These are phyloP conservation scores for Ceriops decandra DNA, from an alignment of 345 rosid species.

Conservation along the genomic window DNA sequence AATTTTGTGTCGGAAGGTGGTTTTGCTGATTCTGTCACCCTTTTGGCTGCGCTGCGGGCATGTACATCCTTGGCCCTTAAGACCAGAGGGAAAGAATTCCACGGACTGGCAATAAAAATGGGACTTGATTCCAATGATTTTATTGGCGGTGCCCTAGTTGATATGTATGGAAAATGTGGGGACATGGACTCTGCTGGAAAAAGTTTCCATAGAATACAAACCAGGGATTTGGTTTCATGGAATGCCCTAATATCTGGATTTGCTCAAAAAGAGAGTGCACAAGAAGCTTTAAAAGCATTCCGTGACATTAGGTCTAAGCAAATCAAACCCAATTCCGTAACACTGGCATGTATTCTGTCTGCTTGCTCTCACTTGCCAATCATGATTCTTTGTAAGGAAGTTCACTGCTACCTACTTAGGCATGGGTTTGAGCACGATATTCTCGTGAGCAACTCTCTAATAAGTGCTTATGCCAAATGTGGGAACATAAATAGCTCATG, in stretches of 20 bases:
- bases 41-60: conserved; percentile 41
- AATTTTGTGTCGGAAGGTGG: conserved; percentile 30
- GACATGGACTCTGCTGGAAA: conserved; percentile 34
- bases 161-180: conserved; percentile 41
- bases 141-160: conserved; percentile 46
- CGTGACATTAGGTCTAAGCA: conserved; percentile 33
- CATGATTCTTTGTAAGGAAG: conserved; percentile 36
- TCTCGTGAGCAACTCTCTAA: conserved; percentile 40
- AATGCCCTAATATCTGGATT: conserved; percentile 46
- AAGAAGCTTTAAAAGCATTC: conserved; percentile 35
- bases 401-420: conserved; percentile 40
- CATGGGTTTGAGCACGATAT: conserved; percentile 26
- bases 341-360: conserved; percentile 42
- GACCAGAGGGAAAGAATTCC: conserved; percentile 36
- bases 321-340: conserved; percentile 36
- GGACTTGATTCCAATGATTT: conserved; percentile 25
- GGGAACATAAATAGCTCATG: conserved; percentile 32
- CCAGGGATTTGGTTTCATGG: conserved; percentile 41
- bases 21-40: conserved; percentile 32
- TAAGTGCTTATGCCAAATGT: conserved; percentile 44
- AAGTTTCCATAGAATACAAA: conserved; percentile 25
- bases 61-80: conserved; percentile 36
- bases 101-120: conserved; percentile 34
- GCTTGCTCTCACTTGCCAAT: conserved; percentile 33
- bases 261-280: conserved; percentile 29